phyloP scores from a whole-genome alignment of 2,329 filamentous ascomycete species.

The Xylaria multiplex region DNA sequence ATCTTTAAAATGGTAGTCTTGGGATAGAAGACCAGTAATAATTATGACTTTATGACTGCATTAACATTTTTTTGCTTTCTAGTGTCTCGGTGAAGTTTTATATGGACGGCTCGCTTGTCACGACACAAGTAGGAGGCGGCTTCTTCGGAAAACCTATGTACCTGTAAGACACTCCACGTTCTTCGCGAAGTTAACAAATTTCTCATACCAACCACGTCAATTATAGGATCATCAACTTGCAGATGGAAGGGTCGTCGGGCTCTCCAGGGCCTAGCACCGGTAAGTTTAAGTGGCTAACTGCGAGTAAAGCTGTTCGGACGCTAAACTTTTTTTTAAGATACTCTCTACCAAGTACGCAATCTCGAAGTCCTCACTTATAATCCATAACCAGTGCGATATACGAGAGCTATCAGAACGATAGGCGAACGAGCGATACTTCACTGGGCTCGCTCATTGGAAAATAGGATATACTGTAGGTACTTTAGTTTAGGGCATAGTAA shows the following conservation, averaged over 20 bases:
- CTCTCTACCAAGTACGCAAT: conserved; percentile 46
- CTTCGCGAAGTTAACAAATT: background rate
- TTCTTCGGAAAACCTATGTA: conserved; percentile 61
- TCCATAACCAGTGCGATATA: conserved; percentile 33
- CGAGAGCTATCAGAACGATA: background rate
- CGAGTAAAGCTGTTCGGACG: conserved; percentile 4
- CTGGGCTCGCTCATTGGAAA: no score
- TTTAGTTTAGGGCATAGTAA: no score
- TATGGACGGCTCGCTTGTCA: conserved; percentile 60
- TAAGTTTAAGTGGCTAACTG: conserved; percentile 28
- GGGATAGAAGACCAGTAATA: background rate
- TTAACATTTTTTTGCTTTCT: conserved; percentile 9
- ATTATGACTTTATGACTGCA: background rate
- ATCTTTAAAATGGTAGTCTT: background rate
- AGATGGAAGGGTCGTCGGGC: conserved; percentile 59
- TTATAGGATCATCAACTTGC: conserved; percentile 56
- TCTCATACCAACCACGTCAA: conserved; percentile 13
- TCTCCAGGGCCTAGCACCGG: conserved; percentile 52
- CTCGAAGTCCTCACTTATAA: conserved; percentile 47
- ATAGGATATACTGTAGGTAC: no score
- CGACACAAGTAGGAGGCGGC: conserved; percentile 61
- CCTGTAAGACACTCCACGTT: conserved; percentile 45
- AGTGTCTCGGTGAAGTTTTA: conserved; percentile 63
- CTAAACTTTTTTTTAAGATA: conserved; percentile 36
- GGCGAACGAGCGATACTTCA: no score